Percentiles rank a stretch among this genome's conserved stretches.
Evolutionary conservation across 148 eudicot species (phyloP).

Genomic region (Silene uniflora): DNA sequence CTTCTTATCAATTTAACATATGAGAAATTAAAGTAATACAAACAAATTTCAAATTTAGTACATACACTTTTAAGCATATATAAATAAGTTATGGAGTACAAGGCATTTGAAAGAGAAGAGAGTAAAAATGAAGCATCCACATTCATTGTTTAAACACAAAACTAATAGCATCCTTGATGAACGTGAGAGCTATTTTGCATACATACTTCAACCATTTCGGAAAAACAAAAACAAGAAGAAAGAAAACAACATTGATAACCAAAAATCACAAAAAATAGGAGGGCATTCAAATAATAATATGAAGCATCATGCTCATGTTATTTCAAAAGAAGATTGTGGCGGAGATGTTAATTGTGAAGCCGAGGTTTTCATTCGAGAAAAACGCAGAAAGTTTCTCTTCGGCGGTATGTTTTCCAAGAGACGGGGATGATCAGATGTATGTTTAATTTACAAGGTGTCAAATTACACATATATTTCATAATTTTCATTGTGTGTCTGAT

Average conservation of each 20-base stretch:
- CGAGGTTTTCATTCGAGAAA: constrained; percentile 16
- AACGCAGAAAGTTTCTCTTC: constrained; percentile 16
- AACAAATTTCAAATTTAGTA: constrained; percentile 1
- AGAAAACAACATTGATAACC: neutral
- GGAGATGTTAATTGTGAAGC: constrained; percentile 19
- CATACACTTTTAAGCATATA: neutral
- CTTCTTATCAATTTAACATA: neutral
- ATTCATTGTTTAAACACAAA: neutral
- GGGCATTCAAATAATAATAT: neutral
- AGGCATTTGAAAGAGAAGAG: neutral
- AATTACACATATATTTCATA: no score
- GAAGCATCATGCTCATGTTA: neutral
- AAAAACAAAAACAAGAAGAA: constrained; percentile 13
- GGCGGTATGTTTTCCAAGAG: constrained; percentile 8
- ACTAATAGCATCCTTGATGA: neutral
- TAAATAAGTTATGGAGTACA: no score
- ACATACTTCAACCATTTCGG: constrained; percentile 7
- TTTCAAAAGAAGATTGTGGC: neutral
- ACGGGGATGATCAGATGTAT: neutral
- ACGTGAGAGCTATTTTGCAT: constrained; percentile 10
- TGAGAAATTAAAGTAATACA: neutral
- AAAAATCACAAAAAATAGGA: neutral
- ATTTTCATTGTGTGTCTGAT: no score
- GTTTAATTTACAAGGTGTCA: neutral
- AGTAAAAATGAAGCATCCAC: constrained; percentile 7